Base-by-base conservation (phyloP, 1,284 basidiomycete species). In the Tausonia pullulans region DNA sequence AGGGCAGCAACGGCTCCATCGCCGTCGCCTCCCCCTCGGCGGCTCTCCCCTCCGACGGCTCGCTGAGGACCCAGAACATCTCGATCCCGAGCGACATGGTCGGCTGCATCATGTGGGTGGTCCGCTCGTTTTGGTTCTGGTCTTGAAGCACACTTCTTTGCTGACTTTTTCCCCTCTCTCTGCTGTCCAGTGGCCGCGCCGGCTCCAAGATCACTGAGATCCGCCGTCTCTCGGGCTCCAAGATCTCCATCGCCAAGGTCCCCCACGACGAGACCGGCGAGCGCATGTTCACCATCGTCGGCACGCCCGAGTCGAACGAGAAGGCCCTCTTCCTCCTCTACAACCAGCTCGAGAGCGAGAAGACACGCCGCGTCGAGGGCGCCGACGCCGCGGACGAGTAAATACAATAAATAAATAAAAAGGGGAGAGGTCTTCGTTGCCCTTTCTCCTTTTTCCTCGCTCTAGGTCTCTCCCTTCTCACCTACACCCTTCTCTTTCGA, bases 61-160 rank as follows among this genome's bases (percentile, higher is more conserved):
- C 94, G 77, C 81, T 97, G 68, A 89, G 94, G 70, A 98, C 95
- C 11, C 95, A 98, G 79, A 97, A 96, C 79, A 98, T 98, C 72
- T 95, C 94, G 70, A 98, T 98, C 72, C 95, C 95, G 60, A 88
- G 88, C 69, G 93, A 97, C 79, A 98, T 98, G 95, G 95, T 98
- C 70, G 93, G 93, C 67, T 95, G 91, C 75, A 95, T 95, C 78
- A 95, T 95, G 75, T 75, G 67, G 73, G 76, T 71, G 45, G 50
- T 2, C 5, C n/a, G 16, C 62, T 43, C 50, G 51, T 61, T 66
- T 40, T 50, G 61, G 45, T 49, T 62, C 41, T 43, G 11, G 6
- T 16, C 16, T 5, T 13, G 40, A 5, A 4, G 48, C 62, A 13
- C 14, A 16, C 62, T 48, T 48, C 62, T 48, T 48, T 9, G 51